phyloP scores from a whole-genome alignment of 2,329 filamentous ascomycete genomes.

The Aureobasidium melanogenum region DNA sequence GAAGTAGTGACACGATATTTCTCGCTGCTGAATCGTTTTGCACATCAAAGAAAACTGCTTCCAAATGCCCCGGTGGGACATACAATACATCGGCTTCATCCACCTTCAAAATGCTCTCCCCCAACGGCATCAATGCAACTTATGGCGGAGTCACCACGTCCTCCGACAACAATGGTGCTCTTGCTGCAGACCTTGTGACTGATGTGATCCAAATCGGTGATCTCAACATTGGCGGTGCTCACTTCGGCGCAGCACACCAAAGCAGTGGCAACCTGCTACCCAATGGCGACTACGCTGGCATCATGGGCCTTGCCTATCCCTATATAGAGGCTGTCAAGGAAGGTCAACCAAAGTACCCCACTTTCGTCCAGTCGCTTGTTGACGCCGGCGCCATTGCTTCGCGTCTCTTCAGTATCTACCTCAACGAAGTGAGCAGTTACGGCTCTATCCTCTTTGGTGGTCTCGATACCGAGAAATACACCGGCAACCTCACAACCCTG shows the following conservation, averaged over 20 bases:
- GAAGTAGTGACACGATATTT: conserved; percentile 26
- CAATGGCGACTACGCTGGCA: conserved; percentile 21
- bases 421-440: conserved; percentile 22
- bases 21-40: conserved; percentile 16
- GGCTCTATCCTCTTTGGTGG: conserved; percentile 29
- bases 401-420: conserved; percentile 24
- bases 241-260: conserved; percentile 22
- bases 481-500: conserved; percentile 23
- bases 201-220: conserved; percentile 24
- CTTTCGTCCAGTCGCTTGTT: conserved; percentile 25
- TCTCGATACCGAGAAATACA: conserved; percentile 25
- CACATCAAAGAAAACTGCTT: background rate
- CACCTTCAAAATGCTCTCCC: conserved; percentile 20
- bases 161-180: conserved; percentile 7
- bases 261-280: conserved; percentile 20
- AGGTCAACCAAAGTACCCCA: conserved; percentile 19
- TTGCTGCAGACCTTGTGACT: conserved; percentile 17
- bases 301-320: conserved; percentile 26
- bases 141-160: conserved; percentile 22
- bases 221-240: conserved; percentile 20
- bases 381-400: conserved; percentile 23
- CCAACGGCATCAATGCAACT: conserved; percentile 22
- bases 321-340: conserved; percentile 19
- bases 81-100: conserved; percentile 21
- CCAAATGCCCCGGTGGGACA: conserved; percentile 22